These are phyloP conservation scores for Fusarium graminum DNA, from an alignment of 2,329 filamentous ascomycete genomes.

Conservation along the genomic window DNA sequence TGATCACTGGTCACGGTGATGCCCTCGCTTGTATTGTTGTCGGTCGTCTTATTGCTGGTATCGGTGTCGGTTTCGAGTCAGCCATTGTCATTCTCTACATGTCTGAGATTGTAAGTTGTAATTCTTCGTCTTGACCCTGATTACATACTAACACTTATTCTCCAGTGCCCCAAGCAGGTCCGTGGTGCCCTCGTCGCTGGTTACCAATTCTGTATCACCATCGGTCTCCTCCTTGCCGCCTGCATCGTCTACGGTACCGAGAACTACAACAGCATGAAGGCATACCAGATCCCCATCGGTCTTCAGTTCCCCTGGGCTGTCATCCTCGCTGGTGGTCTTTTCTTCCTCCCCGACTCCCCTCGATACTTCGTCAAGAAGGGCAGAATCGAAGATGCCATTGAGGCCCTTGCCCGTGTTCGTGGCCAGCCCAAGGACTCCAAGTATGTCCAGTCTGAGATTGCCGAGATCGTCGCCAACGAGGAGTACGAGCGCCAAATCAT, in stretches of 20 bases:
- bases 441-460: constrained; percentile 41
- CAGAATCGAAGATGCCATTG: constrained; percentile 37
- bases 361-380: constrained; percentile 42
- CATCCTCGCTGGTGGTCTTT: constrained; percentile 38
- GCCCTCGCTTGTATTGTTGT: constrained; percentile 40
- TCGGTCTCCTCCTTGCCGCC: constrained; percentile 39
- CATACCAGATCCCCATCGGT: constrained; percentile 41
- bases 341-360: constrained; percentile 43
- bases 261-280: constrained; percentile 18
- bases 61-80: constrained; percentile 45
- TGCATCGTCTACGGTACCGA: constrained; percentile 42
- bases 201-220: constrained; percentile 45
- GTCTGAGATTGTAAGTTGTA: constrained; percentile 54
- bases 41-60: constrained; percentile 42
- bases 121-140: constrained; percentile 68
- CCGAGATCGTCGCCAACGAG: constrained; percentile 80
- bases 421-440: constrained; percentile 43
- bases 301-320: constrained; percentile 43
- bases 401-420: constrained; percentile 32
- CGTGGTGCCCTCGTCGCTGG: constrained; percentile 42
- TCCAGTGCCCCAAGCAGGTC: constrained; percentile 39
- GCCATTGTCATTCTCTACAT: constrained; percentile 46
- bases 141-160: constrained; percentile 9
- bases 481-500: constrained; percentile 74
- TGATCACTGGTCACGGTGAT: constrained; percentile 41